Evolutionary conservation across 176 grass and related monocot genomes (phyloP).

Genomic region (Eragrostis curvula): DNA sequence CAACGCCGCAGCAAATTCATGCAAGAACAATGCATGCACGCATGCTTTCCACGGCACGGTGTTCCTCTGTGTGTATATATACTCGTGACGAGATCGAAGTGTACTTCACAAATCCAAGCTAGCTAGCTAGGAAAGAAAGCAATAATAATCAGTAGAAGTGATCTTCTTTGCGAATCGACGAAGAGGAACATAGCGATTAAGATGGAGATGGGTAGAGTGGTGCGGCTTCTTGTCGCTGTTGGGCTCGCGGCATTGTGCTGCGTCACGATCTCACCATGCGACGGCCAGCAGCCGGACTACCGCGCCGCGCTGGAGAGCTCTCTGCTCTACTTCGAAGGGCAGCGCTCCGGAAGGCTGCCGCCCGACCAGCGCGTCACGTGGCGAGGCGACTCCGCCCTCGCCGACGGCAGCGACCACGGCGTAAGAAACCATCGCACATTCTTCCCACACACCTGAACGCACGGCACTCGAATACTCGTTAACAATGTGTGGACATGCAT

Average conservation of each 20-base stretch:
- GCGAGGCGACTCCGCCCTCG: slow-evolving; percentile 67
- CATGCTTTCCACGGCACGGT: background rate
- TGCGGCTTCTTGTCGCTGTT: background rate
- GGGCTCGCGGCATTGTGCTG: slow-evolving; percentile 1
- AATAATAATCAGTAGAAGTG: background rate
- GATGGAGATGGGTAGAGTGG: background rate
- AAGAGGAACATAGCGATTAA: background rate
- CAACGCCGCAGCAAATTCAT: background rate
- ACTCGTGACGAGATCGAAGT: background rate
- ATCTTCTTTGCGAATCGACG: background rate
- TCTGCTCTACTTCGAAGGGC: slow-evolving; percentile 83
- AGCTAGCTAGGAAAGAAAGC: background rate
- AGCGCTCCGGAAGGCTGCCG: slow-evolving; percentile 71
- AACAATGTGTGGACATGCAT: no score
- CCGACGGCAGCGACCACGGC: slow-evolving; percentile 55
- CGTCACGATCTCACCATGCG: background rate
- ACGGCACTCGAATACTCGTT: no score
- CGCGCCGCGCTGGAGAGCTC: slow-evolving; percentile 57
- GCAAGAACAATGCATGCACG: background rate
- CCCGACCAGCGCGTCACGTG: slow-evolving; percentile 63
- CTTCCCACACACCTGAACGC: background rate
- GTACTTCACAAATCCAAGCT: background rate
- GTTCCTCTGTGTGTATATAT: background rate
- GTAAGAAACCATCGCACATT: slow-evolving; percentile 30
- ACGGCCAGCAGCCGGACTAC: slow-evolving; percentile 45